phyloP scores from a whole-genome alignment of 1,284 basidiomycete species.

The Cryptococcus floricola region DNA sequence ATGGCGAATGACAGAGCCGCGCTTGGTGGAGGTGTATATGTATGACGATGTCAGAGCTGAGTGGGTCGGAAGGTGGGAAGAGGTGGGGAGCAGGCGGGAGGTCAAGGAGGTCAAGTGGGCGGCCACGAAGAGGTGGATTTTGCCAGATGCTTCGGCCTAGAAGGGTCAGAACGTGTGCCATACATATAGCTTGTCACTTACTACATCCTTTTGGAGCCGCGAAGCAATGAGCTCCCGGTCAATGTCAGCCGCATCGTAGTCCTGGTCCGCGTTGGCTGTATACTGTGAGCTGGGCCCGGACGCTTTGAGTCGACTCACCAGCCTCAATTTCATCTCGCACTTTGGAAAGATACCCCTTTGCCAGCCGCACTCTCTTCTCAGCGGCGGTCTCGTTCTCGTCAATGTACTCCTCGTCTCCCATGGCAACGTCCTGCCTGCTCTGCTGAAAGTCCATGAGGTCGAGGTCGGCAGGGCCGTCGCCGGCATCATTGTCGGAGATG shows the following conservation, averaged over 20 bases:
- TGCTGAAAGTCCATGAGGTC: conserved; percentile 69
- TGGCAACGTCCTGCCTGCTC: conserved; percentile 55
- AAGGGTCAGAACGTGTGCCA: background rate
- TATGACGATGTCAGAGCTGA: conserved; percentile 37
- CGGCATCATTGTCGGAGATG: conserved; percentile 57
- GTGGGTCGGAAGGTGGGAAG: conserved; percentile 28
- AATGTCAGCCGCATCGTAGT: conserved; percentile 88
- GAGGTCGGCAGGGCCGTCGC: conserved; percentile 54
- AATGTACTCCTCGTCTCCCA: conserved; percentile 65
- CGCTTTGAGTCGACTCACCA: conserved; percentile 54
- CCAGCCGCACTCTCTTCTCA: conserved; percentile 84
- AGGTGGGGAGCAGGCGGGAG: conserved; percentile 29
- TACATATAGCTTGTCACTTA: conserved; percentile 36
- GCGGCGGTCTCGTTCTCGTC: conserved; percentile 82
- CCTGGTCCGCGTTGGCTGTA: conserved; percentile 56
- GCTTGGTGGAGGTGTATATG: conserved; percentile 79
- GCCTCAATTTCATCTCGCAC: conserved; percentile 64
- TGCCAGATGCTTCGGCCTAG: conserved; percentile 46
- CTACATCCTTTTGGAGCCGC: conserved; percentile 81
- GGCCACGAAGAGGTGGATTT: conserved; percentile 40
- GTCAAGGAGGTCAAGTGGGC: conserved; percentile 9
- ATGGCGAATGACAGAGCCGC: conserved; percentile 79
- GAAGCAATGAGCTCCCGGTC: conserved; percentile 88
- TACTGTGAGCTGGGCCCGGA: conserved; percentile 1
- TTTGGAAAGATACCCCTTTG: conserved; percentile 82